Evolutionary conservation across 1,284 basidiomycete genomes (phyloP).

Genomic region (Moniliella sp.): DNA sequence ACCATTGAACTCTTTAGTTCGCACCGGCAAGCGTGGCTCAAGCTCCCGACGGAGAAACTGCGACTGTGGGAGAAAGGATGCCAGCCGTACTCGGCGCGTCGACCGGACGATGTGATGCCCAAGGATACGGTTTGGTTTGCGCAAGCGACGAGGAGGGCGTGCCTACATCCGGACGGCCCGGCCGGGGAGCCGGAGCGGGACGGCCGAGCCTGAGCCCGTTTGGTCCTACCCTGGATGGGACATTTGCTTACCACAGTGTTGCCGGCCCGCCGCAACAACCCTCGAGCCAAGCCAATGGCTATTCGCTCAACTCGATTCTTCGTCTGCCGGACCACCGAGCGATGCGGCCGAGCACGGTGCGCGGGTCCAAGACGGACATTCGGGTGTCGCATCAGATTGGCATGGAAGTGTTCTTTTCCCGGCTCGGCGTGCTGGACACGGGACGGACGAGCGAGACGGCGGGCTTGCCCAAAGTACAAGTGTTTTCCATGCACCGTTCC

Average conservation of each 20-base stretch:
- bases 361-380: constrained; percentile 23
- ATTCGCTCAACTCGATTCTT: constrained; percentile 21
- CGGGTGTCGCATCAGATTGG: constrained; percentile 27
- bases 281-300: constrained; percentile 12
- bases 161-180: constrained; percentile 10
- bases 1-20: constrained; percentile 26
- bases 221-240: constrained; percentile 12
- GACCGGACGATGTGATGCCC: constrained; percentile 5
- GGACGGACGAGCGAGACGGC: constrained; percentile 16
- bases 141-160: no score
- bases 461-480: constrained; percentile 28
- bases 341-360: constrained; percentile 25
- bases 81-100: constrained; percentile 24
- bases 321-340: constrained; percentile 25
- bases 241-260: no score
- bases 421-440: constrained; percentile 17
- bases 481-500: constrained; percentile 25
- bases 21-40: constrained; percentile 15
- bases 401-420: constrained; percentile 27
- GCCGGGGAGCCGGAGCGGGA: constrained; percentile 7
- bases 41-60: constrained; percentile 22
- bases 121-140: constrained; percentile 17
- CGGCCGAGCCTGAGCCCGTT: constrained; percentile 12
- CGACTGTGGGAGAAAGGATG: constrained; percentile 26
- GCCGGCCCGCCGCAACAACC: no score